Evolutionary conservation across 2,329 filamentous ascomycete species (phyloP).

Genomic region (Tolypocladium capitatum): DNA sequence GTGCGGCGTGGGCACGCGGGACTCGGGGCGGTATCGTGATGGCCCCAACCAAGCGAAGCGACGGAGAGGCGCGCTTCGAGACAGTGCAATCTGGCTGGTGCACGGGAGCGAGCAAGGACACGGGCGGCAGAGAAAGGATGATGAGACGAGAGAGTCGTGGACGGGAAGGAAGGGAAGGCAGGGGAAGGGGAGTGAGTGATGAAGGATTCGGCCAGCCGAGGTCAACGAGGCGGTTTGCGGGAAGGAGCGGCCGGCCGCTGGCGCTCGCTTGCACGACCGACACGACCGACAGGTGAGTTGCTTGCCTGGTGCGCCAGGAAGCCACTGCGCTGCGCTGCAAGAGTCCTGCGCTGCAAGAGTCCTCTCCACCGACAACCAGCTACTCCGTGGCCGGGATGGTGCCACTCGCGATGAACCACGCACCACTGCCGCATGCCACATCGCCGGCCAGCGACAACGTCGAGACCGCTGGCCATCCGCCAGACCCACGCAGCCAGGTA

Average conservation of each 20-base stretch:
- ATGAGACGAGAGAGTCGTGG: not conserved
- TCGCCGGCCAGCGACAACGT: not conserved
- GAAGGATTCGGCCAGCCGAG: not conserved
- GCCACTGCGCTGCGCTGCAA: too few species aligned
- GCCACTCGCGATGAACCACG: not conserved
- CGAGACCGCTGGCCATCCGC: not conserved
- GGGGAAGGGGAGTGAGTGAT: not conserved
- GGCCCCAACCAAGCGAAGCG: too few species aligned
- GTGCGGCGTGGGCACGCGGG: not conserved
- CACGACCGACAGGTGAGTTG: too few species aligned
- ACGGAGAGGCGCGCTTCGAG: not conserved
- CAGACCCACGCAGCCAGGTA: not conserved
- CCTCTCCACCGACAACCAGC: too few species aligned
- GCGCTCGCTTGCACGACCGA: not conserved
- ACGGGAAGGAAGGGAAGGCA: not conserved
- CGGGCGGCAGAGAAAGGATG: not conserved
- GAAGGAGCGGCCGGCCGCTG: not conserved
- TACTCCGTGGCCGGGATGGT: too few species aligned
- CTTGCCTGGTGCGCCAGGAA: too few species aligned
- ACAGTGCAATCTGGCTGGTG: not conserved
- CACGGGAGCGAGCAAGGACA: not conserved
- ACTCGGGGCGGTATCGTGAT: not conserved
- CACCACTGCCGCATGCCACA: slow-evolving; percentile 2
- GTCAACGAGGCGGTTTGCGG: not conserved
- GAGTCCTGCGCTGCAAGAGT: not conserved